Evolutionary conservation across 768 basidiomycete genomes (phyloP), one percentile per base, ranked within the genome.

Genomic region (Boletus barrowsii): DNA sequence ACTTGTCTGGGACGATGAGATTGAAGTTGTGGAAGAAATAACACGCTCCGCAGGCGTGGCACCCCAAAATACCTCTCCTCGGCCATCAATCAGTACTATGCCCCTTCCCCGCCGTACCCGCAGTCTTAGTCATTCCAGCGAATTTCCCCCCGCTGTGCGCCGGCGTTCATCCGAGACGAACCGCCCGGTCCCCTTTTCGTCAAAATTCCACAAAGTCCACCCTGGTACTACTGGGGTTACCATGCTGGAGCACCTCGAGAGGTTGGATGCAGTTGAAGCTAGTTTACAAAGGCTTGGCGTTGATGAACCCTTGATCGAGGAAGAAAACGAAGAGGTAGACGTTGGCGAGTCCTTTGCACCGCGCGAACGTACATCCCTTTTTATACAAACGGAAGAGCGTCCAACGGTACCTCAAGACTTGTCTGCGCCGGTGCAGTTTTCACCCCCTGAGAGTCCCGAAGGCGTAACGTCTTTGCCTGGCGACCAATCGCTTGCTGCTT

Each of bases 191-290:
- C 88, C 90, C 4, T 90, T 93, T 68, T 83, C 85, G 13, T 81
- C 85, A n/a, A 92, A 91, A 71, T 88, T 89, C 70, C 83, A 87
- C 64, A 81, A 84, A 45, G 85, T 92, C 33, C 88, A 90, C 64
- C 90, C 90, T 43, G 89, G 88, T 36, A 91, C 90, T 29, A 93
- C 90, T 0, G 92, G 92, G 11, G 90, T 93, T 24, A 87, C 84
- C 10, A 86, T 93, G 45, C 77, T 94, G 36, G 88, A 90, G 63
- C 90, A 93, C 60, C 77, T 94, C 59, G 92, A 94, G 65, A 83
- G 88, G 43, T 71, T 94, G 43, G 92, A 94, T 65, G 86, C 83
- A 15, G 88, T 89, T 17, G 89, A 92, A 59, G 87, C 88, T 9
- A 83, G 88, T 58, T 68, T 91, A 55, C 85, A 89, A 64, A 76